Base-by-base conservation (phyloP, 192 early-diverging fungal genomes). In the Dissophora globulifera region DNA sequence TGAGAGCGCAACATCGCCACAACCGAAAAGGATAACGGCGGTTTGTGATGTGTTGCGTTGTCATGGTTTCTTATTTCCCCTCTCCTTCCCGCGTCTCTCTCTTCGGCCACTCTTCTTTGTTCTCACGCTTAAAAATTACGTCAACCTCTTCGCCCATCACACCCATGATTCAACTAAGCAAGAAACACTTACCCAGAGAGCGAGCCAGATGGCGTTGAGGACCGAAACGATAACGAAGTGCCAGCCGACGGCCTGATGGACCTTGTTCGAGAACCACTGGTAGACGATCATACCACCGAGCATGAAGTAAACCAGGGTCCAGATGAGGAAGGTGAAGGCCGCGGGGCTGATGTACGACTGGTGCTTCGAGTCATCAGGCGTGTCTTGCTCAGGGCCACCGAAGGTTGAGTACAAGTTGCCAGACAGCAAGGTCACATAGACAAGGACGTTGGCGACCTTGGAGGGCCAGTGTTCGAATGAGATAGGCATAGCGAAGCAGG, bases 311-410 rank as follows among this genome's bases (percentile, higher is more conserved):
- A 90, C 81, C 50, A 88, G 31, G 49, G 82, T 86, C 90, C 90
- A 90, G 58, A 88, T 69, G 63, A 57, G 81, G 42, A 84, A 86
- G 17, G 86, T 83, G 58, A 79, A 92, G 22, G 76, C 63, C 25
- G 90, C 90, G 50, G 90, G 89, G 27, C 87, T 88, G 19, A 91
- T 80, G 58, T 87, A 91, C 19, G 90, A 90, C 47, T 62, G 23
- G 48, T 88, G 83, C n/a, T 67, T 48, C 19, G 49, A 56, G 40
- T 66, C 68, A 57, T 80, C 76, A 25, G 79, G 79, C 4, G 61
- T 52, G 46, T 67, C 62, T 29, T 64, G 20, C 42, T 67, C 53
- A 58, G 81, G 58, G 47, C 84, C 83, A 13, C 78, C 81, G 45
- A 81, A 79, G 53, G 82, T 72, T 4, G 71, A 79, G 71, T 85